Evolutionary conservation across 495 filamentous ascomycete species (phyloP).

Genomic region (Aspergillus cristatus): DNA sequence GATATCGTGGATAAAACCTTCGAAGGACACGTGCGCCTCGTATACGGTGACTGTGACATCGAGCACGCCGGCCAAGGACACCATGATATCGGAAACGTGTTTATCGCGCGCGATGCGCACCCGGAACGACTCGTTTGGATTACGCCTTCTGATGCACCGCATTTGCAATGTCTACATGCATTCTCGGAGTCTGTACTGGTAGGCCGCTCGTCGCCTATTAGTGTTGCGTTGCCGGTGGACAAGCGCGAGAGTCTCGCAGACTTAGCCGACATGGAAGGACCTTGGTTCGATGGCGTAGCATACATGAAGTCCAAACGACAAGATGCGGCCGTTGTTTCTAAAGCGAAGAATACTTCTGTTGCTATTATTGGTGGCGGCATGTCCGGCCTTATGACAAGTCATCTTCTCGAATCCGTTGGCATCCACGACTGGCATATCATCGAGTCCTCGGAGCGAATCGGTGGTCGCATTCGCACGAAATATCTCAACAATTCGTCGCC

Average conservation of each 20-base stretch:
- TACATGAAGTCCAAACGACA: slow-evolving; percentile 43
- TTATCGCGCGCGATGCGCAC: slow-evolving; percentile 18
- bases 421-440: slow-evolving; percentile 47
- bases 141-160: slow-evolving; percentile 20
- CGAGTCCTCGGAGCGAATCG: slow-evolving; percentile 42
- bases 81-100: slow-evolving; percentile 19
- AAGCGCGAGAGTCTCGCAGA: slow-evolving; percentile 24
- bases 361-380: slow-evolving; percentile 64
- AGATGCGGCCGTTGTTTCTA: slow-evolving; percentile 38
- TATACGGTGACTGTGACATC: slow-evolving; percentile 23
- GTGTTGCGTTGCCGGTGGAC: slow-evolving; percentile 7
- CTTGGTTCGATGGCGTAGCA: slow-evolving; percentile 62
- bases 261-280: slow-evolving; percentile 46
- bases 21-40: slow-evolving; percentile 18
- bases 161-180: slow-evolving; percentile 23
- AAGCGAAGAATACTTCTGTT: slow-evolving; percentile 35
- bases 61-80: slow-evolving; percentile 10
- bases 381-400: slow-evolving; percentile 52
- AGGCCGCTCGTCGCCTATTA: slow-evolving; percentile 18
- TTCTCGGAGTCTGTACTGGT: slow-evolving; percentile 15
- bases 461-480: slow-evolving; percentile 52
- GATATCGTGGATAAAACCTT: slow-evolving; percentile 17
- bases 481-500: slow-evolving; percentile 47
- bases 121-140: slow-evolving; percentile 26
- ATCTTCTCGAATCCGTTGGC: slow-evolving; percentile 42